phyloP scores from a whole-genome alignment of 257 asterid genomes.

The Przewalskia tangutica region DNA sequence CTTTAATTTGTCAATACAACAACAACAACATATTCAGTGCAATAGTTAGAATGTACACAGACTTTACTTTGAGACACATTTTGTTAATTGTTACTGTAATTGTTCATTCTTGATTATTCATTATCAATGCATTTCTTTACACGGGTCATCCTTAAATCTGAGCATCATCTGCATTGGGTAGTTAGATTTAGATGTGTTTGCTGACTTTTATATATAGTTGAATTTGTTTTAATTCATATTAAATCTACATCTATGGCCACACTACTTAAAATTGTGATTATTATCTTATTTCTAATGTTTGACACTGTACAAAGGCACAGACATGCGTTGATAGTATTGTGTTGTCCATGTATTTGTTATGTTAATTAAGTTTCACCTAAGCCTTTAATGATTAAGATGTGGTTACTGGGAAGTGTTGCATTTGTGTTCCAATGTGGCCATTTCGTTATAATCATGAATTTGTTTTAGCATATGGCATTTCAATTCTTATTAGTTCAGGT shows the following conservation, averaged over 20 bases:
- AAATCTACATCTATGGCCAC: background rate
- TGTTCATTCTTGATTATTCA: background rate
- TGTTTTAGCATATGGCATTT: background rate
- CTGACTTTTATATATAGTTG: background rate
- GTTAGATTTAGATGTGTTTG: background rate
- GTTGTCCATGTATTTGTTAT: background rate
- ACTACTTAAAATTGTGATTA: background rate
- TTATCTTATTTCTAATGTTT: background rate
- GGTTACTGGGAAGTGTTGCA: background rate
- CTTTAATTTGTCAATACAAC: background rate
- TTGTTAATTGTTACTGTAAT: background rate
- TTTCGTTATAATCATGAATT: background rate
- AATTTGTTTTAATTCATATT: too few relatives aligned
- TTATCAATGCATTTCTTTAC: background rate
- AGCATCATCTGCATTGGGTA: background rate
- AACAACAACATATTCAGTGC: too few relatives aligned
- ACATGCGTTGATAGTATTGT: background rate
- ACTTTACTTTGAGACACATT: background rate
- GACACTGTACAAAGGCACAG: background rate
- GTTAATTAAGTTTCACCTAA: background rate
- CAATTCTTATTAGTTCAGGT: background rate
- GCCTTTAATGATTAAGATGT: background rate
- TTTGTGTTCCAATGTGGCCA: background rate
- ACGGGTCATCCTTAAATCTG: background rate
- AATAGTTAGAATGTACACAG: too few relatives aligned